Evolutionary conservation across 2,329 filamentous ascomycete species (phyloP), one percentile per base, ranked within the genome.

Genomic region (Stagonosporopsis tanaceti): DNA sequence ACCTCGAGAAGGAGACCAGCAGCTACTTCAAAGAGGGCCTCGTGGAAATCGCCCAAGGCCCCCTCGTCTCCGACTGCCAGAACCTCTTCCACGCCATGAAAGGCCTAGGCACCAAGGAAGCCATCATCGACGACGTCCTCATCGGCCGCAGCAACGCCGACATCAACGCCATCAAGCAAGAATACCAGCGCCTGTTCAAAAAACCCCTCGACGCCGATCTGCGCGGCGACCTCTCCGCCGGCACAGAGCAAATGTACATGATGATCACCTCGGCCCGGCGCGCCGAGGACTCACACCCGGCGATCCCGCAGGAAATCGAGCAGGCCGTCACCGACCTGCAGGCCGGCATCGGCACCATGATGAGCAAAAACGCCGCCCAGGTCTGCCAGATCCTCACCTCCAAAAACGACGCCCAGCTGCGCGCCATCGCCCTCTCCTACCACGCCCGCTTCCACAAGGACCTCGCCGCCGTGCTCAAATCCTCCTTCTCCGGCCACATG

Each of bases 401-500:
- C 44, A 85, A 90, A 45, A 96, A 89, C 67, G 89, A 96, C 74
- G 88, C 86, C 50, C 93, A 98, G 76, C 84, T 99, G 53, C 87
- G 91, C 32, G 93, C 93, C 35, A 92, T 98, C 59, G 84, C 85
- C 12, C 85, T 90, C 50, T 83, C 87, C 0, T 98, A 96, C 78
- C 82, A 88, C 67, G 81, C 87, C 50, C 88, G 88, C 60, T 96
- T 93, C 74, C 85, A 87, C 20, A 84, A 84, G 37, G 80, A 85
- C 12, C 82, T 98, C 2, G 88, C 92, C 62, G 84, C 86, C 32
- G 88, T 92, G 47, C 87, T 98, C 66, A 86, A 87, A 61, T 90
- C 86, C 79, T 88, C 95, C 69, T 97, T 97, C 77, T 91, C 89
- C 0, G 94, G 94, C 0, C 94, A 98, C 73, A 97, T 98, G 93